phyloP scores from a whole-genome alignment of 1,284 basidiomycete species.

The Xerocomus nothofagi region DNA sequence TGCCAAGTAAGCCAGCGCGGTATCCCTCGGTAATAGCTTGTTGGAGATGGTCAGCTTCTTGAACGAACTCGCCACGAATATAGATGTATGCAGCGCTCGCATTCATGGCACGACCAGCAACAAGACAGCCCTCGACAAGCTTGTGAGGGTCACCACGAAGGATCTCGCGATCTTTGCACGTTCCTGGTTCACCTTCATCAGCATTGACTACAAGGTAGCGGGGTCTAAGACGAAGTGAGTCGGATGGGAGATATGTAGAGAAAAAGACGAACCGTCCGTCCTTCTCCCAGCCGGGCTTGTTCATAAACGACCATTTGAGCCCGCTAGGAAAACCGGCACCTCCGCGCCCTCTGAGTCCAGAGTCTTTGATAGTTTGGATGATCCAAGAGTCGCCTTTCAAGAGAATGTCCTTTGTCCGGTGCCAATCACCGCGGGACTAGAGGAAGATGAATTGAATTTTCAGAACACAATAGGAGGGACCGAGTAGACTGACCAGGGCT shows the following conservation, averaged over 20 bases:
- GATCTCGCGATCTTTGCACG: conserved; percentile 99
- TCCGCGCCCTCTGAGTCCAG: conserved; percentile 92
- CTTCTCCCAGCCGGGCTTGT: conserved; percentile 98
- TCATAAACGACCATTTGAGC: conserved; percentile 99
- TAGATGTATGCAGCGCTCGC: conserved; percentile 98
- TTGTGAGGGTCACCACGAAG: conserved; percentile 98
- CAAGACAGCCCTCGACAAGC: conserved; percentile 95
- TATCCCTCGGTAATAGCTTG: conserved; percentile 97
- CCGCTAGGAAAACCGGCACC: conserved; percentile 98
- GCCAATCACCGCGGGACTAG: conserved; percentile 95
- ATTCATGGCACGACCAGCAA: conserved; percentile 98
- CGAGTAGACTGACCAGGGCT: conserved; percentile 58
- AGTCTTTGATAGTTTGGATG: conserved; percentile 95
- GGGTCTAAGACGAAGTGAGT: conserved; percentile 50
- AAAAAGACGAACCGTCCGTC: conserved; percentile 67
- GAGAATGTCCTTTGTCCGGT: conserved; percentile 94
- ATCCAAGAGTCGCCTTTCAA: conserved; percentile 97
- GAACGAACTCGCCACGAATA: conserved; percentile 97
- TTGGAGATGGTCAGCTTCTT: conserved; percentile 92
- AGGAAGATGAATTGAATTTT: neutral
- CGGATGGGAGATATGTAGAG: neutral
- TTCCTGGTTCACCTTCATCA: conserved; percentile 98
- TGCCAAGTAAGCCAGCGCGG: conserved; percentile 87
- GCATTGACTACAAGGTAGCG: conserved; percentile 98
- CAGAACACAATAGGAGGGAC: neutral